Evolutionary conservation across 352 stramenopile genomes (phyloP).

Genomic region (Nothophytophthora sp.): DNA sequence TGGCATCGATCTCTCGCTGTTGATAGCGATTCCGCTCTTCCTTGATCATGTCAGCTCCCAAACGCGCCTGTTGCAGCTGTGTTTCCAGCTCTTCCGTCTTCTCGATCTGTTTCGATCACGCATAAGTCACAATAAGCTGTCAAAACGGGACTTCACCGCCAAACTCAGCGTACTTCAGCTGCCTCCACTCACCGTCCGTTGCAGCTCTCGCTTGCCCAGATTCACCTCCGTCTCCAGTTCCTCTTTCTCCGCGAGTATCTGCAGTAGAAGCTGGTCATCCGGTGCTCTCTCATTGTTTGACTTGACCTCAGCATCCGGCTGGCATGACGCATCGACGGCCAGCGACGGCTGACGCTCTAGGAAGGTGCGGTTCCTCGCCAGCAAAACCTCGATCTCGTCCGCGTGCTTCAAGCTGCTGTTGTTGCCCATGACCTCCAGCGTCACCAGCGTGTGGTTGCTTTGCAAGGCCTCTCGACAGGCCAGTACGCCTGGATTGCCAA

Average conservation of each 20-base stretch:
- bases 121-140: not conserved
- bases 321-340: slow-evolving; percentile 25
- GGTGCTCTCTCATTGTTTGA: slow-evolving; percentile 13
- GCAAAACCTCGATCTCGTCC: slow-evolving; percentile 61
- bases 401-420: slow-evolving; percentile 74
- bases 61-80: slow-evolving; percentile 43
- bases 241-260: slow-evolving; percentile 74
- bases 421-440: slow-evolving; percentile 73
- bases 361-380: slow-evolving; percentile 62
- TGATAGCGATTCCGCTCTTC: slow-evolving; percentile 69
- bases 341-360: slow-evolving; percentile 12
- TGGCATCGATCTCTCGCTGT: slow-evolving; percentile 60
- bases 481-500: slow-evolving; percentile 70
- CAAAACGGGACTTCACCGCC: too few species aligned
- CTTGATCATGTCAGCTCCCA: slow-evolving; percentile 43
- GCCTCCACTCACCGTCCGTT: slow-evolving; percentile 44
- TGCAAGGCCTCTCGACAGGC: slow-evolving; percentile 77
- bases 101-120: slow-evolving; percentile 52
- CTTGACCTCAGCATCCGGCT: slow-evolving; percentile 18
- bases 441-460: slow-evolving; percentile 60
- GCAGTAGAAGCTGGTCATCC: slow-evolving; percentile 62
- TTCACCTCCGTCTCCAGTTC: slow-evolving; percentile 41
- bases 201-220: slow-evolving; percentile 41
- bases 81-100: slow-evolving; percentile 53
- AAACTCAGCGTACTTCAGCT: too few species aligned